Evolutionary conservation across 441 rosid genomes (phyloP).

Genomic region (Brassica hybrid): DNA sequence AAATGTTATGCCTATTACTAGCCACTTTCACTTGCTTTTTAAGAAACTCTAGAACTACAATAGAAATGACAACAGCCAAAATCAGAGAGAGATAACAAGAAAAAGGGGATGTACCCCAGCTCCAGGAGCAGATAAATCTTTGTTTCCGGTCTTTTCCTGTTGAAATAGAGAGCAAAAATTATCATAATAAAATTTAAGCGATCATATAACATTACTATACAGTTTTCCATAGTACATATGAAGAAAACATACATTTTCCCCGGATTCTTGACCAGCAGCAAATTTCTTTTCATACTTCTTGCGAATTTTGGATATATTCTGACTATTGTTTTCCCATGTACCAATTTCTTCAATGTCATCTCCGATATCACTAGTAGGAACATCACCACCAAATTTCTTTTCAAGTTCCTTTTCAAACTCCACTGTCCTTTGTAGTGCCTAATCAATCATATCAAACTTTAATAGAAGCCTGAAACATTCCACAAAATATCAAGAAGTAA

Average conservation of each 20-base stretch:
- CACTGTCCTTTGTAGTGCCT: constrained; percentile 96
- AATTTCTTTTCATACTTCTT: constrained; percentile 95
- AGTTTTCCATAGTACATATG: constrained; percentile 15
- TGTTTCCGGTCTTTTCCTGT: constrained; percentile 80
- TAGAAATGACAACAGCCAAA: constrained; percentile 22
- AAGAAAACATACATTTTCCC: constrained; percentile 63
- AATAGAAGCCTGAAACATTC: constrained; percentile 30
- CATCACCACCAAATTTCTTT: constrained; percentile 93
- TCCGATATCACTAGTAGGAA: constrained; percentile 65
- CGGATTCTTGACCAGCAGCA: constrained; percentile 81
- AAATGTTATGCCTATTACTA: constrained; percentile 45
- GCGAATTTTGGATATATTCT: constrained; percentile 83
- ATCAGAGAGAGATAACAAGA: constrained; percentile 21
- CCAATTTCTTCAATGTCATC: constrained; percentile 92
- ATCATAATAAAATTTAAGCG: constrained; percentile 33
- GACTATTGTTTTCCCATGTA: constrained; percentile 63
- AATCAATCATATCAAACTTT: constrained; percentile 41
- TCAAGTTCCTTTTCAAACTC: constrained; percentile 98
- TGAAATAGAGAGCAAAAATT: constrained; percentile 30
- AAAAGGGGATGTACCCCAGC: constrained; percentile 78
- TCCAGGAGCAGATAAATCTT: constrained; percentile 87
- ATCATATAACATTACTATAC: background rate
- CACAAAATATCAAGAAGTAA: constrained; percentile 8
- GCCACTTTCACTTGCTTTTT: constrained; percentile 15
- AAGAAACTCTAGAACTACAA: constrained; percentile 15